Conservation (phyloP, 2,329 filamentous ascomycete genomes). For the Ophiostoma novo-ulmi region DNA sequence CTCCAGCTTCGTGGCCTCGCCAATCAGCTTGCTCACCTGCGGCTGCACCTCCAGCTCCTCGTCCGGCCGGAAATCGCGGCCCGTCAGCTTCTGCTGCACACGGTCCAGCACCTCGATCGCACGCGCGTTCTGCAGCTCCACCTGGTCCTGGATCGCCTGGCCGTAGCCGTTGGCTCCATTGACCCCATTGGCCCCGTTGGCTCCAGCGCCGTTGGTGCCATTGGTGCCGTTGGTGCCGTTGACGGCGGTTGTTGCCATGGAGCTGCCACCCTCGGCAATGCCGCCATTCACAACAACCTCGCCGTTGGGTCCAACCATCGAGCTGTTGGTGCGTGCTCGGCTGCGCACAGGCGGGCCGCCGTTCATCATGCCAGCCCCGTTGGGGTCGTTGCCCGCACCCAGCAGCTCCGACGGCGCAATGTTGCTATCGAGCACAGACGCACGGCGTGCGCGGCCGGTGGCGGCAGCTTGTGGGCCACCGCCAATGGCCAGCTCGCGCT, state of each 20-base stretch:
- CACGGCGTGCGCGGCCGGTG: constrained; percentile 53
- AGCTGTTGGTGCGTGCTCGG: constrained; percentile 58
- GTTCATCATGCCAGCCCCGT: constrained; percentile 35
- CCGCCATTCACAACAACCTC: not conserved
- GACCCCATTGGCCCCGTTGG: not conserved
- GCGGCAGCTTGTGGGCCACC: constrained; percentile 38
- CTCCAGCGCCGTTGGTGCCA: constrained; percentile 20
- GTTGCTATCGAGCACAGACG: constrained; percentile 64
- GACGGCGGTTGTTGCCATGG: constrained; percentile 27
- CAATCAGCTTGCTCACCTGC: constrained; percentile 91
- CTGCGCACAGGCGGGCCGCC: constrained; percentile 44
- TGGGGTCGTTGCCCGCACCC: constrained; percentile 31
- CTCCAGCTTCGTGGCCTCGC: constrained; percentile 93
- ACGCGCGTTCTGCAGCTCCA: constrained; percentile 86
- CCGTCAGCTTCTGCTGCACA: constrained; percentile 93
- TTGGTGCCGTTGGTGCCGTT: constrained; percentile 23
- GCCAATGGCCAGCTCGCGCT: constrained; percentile 51
- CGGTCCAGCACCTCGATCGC: constrained; percentile 86
- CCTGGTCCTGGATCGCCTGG: constrained; percentile 39
- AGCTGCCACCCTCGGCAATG: constrained; percentile 18
- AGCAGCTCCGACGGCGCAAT: constrained; percentile 56
- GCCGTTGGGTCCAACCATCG: constrained; percentile 37
- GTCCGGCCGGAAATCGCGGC: constrained; percentile 79
- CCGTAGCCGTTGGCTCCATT: constrained; percentile 28
- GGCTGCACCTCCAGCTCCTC: constrained; percentile 79